phyloP scores from a whole-genome alignment of 805 yeast species.

The Hanseniaspora pseudoguilliermondii region DNA sequence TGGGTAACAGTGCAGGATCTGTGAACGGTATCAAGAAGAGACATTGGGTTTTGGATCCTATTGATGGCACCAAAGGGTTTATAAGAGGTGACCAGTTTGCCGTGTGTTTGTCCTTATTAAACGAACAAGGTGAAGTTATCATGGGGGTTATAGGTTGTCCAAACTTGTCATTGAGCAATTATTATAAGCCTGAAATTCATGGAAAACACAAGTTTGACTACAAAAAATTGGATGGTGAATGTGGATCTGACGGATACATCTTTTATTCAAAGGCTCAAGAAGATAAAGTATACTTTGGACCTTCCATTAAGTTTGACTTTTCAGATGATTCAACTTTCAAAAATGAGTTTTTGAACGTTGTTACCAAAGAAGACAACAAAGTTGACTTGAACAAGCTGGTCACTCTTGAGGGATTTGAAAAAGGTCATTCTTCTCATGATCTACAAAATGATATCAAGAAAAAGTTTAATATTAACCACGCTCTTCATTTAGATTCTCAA shows the following conservation, averaged over 20 bases:
- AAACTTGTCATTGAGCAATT: constrained; percentile 41
- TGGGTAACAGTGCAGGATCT: constrained; percentile 75
- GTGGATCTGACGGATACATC: constrained; percentile 23
- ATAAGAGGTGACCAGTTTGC: constrained; percentile 94
- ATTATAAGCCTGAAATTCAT: constrained; percentile 7
- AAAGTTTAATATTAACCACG: constrained; percentile 46
- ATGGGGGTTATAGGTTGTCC: constrained; percentile 97
- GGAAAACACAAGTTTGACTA: constrained; percentile 20
- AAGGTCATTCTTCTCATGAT: constrained; percentile 85
- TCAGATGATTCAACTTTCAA: constrained; percentile 40
- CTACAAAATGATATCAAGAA: constrained; percentile 67
- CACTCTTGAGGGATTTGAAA: constrained; percentile 74
- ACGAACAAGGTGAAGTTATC: constrained; percentile 66
- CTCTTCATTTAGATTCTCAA: constrained; percentile 84
- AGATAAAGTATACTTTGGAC: constrained; percentile 29
- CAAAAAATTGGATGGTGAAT: constrained; percentile 27
- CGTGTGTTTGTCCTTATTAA: constrained; percentile 75
- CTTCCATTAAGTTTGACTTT: constrained; percentile 21
- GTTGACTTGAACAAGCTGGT: constrained; percentile 20
- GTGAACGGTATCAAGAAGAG: constrained; percentile 39
- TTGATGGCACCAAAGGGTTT: constrained; percentile 96
- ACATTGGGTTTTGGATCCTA: constrained; percentile 96
- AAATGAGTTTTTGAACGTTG: constrained; percentile 37
- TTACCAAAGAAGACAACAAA: constrained; percentile 17
- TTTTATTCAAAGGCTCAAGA: constrained; percentile 25